Base-by-base conservation (phyloP, 2,329 filamentous ascomycete genomes). In the Curvularia hawaiiensis region DNA sequence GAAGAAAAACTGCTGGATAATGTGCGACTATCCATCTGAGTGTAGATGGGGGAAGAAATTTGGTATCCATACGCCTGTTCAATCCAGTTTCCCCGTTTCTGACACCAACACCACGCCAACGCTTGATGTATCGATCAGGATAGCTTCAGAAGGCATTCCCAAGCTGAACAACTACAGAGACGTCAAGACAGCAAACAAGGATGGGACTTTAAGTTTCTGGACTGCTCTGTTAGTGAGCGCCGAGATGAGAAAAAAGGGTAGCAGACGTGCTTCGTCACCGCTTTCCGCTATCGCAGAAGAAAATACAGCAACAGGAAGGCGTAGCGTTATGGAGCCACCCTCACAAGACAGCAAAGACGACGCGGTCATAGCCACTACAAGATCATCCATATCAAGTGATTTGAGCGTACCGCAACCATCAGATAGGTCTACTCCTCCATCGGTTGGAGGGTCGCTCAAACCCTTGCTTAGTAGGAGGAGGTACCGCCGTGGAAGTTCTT, bases 1-100 rank as follows among this genome's bases (percentile, higher is more conserved):
- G 28, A 38, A 43, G 35, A 72, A 71, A 38, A 71, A 80, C 56
- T 82, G 80, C 66, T 81, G 79, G 78, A 69, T 69, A 10, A 61
- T 49, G 4, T 82, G 80, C 63, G 77, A 81, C 50, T 82, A 80
- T 55, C 80, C 80, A 0, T 77, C 72, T 28, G 76, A 82, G 50
- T 82, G 80, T 59, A 75, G 79, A 24, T 75, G 74, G 74, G 72
- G 70, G 0, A 68, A 60, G 18, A 61, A 60, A 14, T 69, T 70
- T 20, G 73, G 73, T 7, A 51, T 74, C 0, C 65, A 73, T 5
- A 70, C 66, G 2, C 69, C 73, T 5, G 31, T 65, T 1, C 46
- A 59, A 12, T 14, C 31, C 2, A 24, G 16, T 1, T 62, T 63
- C 24, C 50, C 56, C 43, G 31, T 30, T 8, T 10, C 26, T 3